Evolutionary conservation across 768 basidiomycete species (phyloP).

Genomic region (Kwoniella pini): DNA sequence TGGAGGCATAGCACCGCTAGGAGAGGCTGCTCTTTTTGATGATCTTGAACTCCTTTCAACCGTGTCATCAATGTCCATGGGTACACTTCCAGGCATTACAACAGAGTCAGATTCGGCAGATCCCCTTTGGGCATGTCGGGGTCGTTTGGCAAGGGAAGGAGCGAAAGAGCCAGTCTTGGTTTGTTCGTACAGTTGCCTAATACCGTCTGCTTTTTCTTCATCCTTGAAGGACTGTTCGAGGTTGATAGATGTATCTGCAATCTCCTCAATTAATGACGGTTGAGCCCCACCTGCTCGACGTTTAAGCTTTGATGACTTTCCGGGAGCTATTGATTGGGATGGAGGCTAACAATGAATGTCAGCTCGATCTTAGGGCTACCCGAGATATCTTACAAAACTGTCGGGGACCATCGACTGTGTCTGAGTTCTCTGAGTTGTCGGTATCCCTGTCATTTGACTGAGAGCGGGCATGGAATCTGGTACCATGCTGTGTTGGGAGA

Average conservation of each 20-base stretch:
- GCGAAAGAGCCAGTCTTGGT: slow-evolving; percentile 24
- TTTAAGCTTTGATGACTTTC: slow-evolving; percentile 17
- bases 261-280: slow-evolving; percentile 20
- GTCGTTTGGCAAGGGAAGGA: background rate
- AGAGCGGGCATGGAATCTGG: slow-evolving; percentile 12
- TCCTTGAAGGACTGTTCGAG: slow-evolving; percentile 14
- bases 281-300: slow-evolving; percentile 28
- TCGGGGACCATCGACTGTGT: slow-evolving; percentile 17
- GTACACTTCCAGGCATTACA: background rate
- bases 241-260: slow-evolving; percentile 20
- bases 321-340: slow-evolving; percentile 9
- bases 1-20: slow-evolving; percentile 14
- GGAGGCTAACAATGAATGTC: slow-evolving; percentile 1
- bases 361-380: background rate
- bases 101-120: slow-evolving; percentile 2
- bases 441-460: background rate
- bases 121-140: slow-evolving; percentile 10
- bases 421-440: slow-evolving; percentile 4
- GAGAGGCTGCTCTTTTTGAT: slow-evolving; percentile 21
- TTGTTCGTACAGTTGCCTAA: slow-evolving; percentile 41
- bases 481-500: slow-evolving; percentile 7
- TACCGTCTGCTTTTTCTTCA: slow-evolving; percentile 32
- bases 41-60: slow-evolving; percentile 26
- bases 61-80: slow-evolving; percentile 35
- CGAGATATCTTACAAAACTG: slow-evolving; percentile 15